Evolutionary conservation across 371 early-diverging fungal species (phyloP).

Genomic region (Mucor sp.): DNA sequence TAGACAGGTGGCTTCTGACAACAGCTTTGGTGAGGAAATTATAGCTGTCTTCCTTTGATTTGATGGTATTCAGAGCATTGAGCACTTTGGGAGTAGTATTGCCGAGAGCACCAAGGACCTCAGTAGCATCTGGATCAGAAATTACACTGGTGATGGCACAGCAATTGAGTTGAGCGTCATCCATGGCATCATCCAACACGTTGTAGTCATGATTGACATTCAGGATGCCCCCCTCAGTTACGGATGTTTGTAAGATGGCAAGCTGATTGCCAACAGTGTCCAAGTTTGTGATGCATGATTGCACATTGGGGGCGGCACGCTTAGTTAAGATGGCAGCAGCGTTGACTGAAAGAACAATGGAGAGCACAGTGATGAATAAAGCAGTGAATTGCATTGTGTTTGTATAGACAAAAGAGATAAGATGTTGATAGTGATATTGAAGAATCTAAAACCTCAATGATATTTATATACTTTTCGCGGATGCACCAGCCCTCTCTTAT

Average conservation of each 20-base stretch:
- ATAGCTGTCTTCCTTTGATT: not conserved
- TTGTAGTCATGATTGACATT: not conserved
- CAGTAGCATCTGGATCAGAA: constrained; percentile 8
- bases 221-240: not conserved
- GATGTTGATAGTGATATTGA: not conserved
- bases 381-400: constrained; percentile 2
- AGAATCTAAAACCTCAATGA: not conserved
- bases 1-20: not conserved
- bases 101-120: not conserved
- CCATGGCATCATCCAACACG: not conserved
- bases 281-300: not conserved
- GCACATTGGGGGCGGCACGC: constrained; percentile 2
- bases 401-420: not conserved
- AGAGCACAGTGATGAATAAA: not conserved
- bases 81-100: not conserved
- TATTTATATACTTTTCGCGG: not conserved
- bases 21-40: not conserved
- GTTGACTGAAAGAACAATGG: not conserved
- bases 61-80: not conserved
- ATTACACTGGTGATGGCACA: constrained; percentile 6
- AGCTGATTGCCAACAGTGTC: not conserved
- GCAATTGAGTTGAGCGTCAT: not conserved
- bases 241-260: not conserved
- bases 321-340: constrained; percentile 5
- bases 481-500: no score